These are phyloP conservation scores for Dimargaris xerosporica DNA, from an alignment of 192 early-diverging fungal genomes.

Conservation along the genomic window DNA sequence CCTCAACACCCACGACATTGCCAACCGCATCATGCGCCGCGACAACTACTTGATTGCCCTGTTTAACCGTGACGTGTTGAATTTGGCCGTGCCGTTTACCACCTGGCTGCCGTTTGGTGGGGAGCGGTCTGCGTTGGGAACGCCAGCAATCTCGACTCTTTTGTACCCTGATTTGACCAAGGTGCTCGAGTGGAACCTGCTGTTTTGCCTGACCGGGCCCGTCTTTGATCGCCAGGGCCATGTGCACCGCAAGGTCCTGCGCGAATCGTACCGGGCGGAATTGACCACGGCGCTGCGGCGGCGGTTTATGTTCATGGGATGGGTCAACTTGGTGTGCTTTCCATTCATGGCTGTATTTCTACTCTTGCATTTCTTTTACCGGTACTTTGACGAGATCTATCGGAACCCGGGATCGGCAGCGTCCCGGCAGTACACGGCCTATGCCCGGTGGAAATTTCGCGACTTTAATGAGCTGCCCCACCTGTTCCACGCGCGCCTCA, in stretches of 20 bases:
- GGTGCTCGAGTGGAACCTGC: constrained; percentile 83
- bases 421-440: constrained; percentile 67
- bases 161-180: constrained; percentile 59
- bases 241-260: constrained; percentile 65
- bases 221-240: constrained; percentile 81
- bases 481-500: constrained; percentile 60
- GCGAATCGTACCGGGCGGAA: constrained; percentile 43
- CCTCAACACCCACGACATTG: constrained; percentile 55
- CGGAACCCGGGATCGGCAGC: constrained; percentile 68
- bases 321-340: constrained; percentile 67
- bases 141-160: neutral
- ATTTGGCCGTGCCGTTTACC: constrained; percentile 54
- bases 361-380: constrained; percentile 75
- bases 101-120: constrained; percentile 13
- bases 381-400: constrained; percentile 76
- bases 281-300: constrained; percentile 51
- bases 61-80: constrained; percentile 82
- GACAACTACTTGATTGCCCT: constrained; percentile 96
- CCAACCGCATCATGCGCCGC: constrained; percentile 89
- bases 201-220: constrained; percentile 67
- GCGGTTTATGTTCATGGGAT: constrained; percentile 77
- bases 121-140: neutral
- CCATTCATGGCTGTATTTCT: constrained; percentile 77
- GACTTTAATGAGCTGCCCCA: constrained; percentile 98
- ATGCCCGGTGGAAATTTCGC: constrained; percentile 85